Percentiles rank a stretch among this genome's conserved stretches.
Evolutionary conservation across 139 green algal genomes (phyloP).

Genomic region (Micromonas pusilla): DNA sequence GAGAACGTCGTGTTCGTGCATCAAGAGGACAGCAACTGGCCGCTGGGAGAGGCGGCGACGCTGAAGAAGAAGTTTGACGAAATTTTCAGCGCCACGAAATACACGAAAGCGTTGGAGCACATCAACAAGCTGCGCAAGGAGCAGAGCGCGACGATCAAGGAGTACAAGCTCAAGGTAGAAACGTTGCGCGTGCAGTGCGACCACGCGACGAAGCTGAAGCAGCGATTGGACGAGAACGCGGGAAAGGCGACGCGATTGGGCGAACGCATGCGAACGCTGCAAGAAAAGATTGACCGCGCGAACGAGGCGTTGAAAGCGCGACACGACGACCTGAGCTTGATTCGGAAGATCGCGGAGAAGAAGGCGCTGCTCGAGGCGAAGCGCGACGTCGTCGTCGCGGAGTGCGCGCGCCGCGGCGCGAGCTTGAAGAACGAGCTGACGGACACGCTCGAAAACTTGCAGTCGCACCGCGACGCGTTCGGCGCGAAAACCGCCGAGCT

Average conservation of each 20-base stretch:
- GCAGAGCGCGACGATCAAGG: constrained; percentile 52
- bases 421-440: constrained; percentile 30
- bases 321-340: not conserved
- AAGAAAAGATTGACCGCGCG: constrained; percentile 33
- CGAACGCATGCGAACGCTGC: constrained; percentile 23
- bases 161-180: constrained; percentile 64
- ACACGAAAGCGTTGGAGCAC: constrained; percentile 75
- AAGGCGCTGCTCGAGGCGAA: not conserved
- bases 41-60: constrained; percentile 71
- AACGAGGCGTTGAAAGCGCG: not conserved
- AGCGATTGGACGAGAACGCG: constrained; percentile 32
- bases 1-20: constrained; percentile 99
- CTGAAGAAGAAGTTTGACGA: constrained; percentile 98
- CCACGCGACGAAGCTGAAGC: constrained; percentile 22
- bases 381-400: not conserved
- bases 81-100: constrained; percentile 92
- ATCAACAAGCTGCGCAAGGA: constrained; percentile 79
- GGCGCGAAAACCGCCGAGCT: not conserved
- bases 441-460: constrained; percentile 29
- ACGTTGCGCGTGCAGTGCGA: constrained; percentile 58
- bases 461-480: not conserved
- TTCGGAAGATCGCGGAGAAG: constrained; percentile 21
- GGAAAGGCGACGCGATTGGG: constrained; percentile 26
- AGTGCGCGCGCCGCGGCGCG: not conserved
- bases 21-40: constrained; percentile 97